Conservation (phyloP, 441 rosid species). For the Populus hybrid region DNA sequence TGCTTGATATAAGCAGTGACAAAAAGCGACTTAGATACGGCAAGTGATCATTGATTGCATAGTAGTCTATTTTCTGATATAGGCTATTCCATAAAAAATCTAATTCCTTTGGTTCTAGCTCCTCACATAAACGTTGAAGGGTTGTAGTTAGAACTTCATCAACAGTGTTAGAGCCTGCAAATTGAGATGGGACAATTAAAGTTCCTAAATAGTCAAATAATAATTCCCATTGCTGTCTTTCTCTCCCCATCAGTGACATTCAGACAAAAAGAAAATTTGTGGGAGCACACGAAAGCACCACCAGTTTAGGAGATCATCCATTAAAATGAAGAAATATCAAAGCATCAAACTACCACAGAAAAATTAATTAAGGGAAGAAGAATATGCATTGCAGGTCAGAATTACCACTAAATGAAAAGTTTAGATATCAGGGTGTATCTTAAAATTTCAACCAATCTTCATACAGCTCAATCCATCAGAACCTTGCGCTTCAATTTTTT, state of each 20-base stretch:
- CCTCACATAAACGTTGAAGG: slow-evolving; percentile 63
- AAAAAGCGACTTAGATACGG: slow-evolving; percentile 54
- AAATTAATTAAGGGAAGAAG: not conserved
- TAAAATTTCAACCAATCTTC: not conserved
- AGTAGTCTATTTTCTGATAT: slow-evolving; percentile 42
- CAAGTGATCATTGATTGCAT: slow-evolving; percentile 28
- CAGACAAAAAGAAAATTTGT: too few species aligned
- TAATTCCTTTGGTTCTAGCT: slow-evolving; percentile 54
- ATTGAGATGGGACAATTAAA: not conserved
- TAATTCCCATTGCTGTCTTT: not conserved
- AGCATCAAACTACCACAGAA: not conserved
- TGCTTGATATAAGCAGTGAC: slow-evolving; percentile 49
- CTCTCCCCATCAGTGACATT: not conserved
- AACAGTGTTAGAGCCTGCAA: slow-evolving; percentile 55
- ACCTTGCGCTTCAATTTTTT: too few species aligned
- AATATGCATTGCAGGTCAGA: not conserved
- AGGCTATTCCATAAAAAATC: slow-evolving; percentile 57
- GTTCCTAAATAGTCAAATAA: not conserved
- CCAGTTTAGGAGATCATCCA: not conserved
- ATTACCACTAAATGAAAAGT: not conserved
- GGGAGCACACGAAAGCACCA: not conserved
- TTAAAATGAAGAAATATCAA: not conserved
- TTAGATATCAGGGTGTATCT: not conserved
- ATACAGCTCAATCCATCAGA: not conserved
- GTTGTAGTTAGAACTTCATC: slow-evolving; percentile 59